A percentile compares a stretch with the other conserved stretches of the same genome.
phyloP scores from a whole-genome alignment of 1,284 basidiomycete species.

The Clitocybe nebularis region DNA sequence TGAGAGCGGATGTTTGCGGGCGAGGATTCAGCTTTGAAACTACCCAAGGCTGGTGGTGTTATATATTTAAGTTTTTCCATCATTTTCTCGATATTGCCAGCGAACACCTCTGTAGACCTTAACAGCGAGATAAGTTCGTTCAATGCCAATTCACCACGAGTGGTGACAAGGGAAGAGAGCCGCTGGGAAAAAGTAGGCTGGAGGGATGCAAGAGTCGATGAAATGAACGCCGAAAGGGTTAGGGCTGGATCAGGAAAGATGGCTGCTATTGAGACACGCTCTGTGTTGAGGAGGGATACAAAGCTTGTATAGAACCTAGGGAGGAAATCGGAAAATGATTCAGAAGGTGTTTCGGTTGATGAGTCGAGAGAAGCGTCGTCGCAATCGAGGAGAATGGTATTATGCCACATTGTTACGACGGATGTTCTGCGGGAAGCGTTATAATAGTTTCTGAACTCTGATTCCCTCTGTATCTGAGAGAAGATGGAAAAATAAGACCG shows the following conservation, averaged over 20 bases:
- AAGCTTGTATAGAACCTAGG: conserved; percentile 72
- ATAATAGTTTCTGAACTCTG: conserved; percentile 91
- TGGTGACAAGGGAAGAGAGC: conserved; percentile 61
- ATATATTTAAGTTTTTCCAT: conserved; percentile 60
- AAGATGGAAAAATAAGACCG: conserved; percentile 83
- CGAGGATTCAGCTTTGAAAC: conserved; percentile 6
- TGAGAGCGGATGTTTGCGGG: conserved; percentile 16
- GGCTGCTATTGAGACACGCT: conserved; percentile 69
- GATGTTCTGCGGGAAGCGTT: conserved; percentile 73
- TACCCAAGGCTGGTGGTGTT: conserved; percentile 8
- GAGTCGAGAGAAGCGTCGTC: conserved; percentile 28
- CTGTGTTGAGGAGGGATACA: conserved; percentile 60
- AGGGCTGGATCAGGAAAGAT: conserved; percentile 79
- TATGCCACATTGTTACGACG: conserved; percentile 69
- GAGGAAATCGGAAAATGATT: conserved; percentile 63
- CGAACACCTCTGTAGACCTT: conserved; percentile 79
- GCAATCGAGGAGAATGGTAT: conserved; percentile 47
- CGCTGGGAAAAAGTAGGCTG: conserved; percentile 79
- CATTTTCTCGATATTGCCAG: conserved; percentile 62
- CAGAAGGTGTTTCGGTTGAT: conserved; percentile 20
- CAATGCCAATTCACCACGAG: conserved; percentile 61
- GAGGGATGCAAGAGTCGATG: conserved; percentile 72
- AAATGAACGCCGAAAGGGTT: conserved; percentile 78
- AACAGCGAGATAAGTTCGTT: conserved; percentile 69
- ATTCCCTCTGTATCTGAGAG: conserved; percentile 82